A percentile compares a stretch with the other conserved stretches of the same genome.
Conservation (phyloP, 345 rosid genomes). For the Sonneratia caseolaris region DNA sequence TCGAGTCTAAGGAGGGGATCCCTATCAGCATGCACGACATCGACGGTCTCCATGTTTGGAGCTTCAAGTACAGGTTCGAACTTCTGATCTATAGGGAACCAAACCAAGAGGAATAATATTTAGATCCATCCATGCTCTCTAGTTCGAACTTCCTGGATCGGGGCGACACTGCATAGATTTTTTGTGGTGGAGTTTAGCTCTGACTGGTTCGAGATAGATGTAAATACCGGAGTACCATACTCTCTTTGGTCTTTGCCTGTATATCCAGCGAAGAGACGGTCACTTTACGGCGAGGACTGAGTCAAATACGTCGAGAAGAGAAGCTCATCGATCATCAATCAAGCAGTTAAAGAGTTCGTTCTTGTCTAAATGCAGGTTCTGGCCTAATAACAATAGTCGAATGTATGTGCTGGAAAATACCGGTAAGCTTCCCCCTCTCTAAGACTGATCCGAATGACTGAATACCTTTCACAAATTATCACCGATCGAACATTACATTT, state of each 20-base stretch:
- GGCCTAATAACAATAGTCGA: slow-evolving; percentile 97
- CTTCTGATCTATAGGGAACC: not conserved
- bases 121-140: no score
- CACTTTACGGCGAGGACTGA: no score
- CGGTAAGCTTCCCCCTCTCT: slow-evolving; percentile 27
- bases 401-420: slow-evolving; percentile 98
- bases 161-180: no score
- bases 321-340: not conserved
- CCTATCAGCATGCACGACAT: slow-evolving; percentile 64
- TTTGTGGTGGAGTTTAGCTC: no score
- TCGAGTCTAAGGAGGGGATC: slow-evolving; percentile 85
- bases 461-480: not conserved
- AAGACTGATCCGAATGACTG: no score
- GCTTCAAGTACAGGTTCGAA: slow-evolving; percentile 80
- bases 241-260: no score
- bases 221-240: no score
- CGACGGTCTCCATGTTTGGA: slow-evolving; percentile 81
- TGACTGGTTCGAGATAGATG: no score
- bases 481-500: not conserved
- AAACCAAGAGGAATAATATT: no score
- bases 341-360: not conserved
- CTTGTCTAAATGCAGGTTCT: slow-evolving; percentile 40
- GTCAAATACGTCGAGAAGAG: no score
- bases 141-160: no score
- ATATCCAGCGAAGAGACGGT: no score